These are phyloP conservation scores for Talaromyces sp. DNA, from an alignment of 2,329 filamentous ascomycete species.

Conservation along the genomic window DNA sequence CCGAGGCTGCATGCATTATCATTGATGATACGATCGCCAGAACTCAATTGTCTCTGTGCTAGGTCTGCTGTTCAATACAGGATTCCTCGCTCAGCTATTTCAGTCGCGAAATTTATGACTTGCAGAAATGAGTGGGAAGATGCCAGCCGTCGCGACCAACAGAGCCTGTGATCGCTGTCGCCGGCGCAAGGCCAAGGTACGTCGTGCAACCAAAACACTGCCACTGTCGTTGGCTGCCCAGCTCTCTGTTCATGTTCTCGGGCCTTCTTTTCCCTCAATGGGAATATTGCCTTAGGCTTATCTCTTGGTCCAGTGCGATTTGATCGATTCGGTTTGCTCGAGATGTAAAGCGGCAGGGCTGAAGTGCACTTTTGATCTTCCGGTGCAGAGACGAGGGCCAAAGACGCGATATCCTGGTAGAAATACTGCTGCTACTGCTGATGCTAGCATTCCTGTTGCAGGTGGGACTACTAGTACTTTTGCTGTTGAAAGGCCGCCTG, in stretches of 20 bases:
- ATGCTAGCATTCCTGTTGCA: neutral
- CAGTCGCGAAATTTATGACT: neutral
- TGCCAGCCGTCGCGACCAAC: neutral
- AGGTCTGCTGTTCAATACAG: neutral
- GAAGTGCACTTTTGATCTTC: conserved; percentile 34
- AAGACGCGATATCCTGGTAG: conserved; percentile 18
- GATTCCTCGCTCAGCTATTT: neutral
- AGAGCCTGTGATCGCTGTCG: conserved; percentile 1
- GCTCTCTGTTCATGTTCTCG: neutral
- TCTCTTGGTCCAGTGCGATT: conserved; percentile 10
- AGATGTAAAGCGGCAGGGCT: conserved; percentile 26
- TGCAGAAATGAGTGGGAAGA: neutral
- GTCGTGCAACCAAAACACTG: neutral
- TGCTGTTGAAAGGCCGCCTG: neutral
- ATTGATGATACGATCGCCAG: neutral
- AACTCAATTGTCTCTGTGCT: neutral
- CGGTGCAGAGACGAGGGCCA: conserved; percentile 34
- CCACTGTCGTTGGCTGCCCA: neutral
- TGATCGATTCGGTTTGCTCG: conserved; percentile 9
- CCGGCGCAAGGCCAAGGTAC: neutral
- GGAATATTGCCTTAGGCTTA: neutral
- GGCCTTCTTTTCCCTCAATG: neutral
- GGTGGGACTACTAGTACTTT: neutral
- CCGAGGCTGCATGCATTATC: neutral
- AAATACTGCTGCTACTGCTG: neutral